Evolutionary conservation across 2,329 filamentous ascomycete species (phyloP).

Genomic region (Exophiala phaeomuriformis): DNA sequence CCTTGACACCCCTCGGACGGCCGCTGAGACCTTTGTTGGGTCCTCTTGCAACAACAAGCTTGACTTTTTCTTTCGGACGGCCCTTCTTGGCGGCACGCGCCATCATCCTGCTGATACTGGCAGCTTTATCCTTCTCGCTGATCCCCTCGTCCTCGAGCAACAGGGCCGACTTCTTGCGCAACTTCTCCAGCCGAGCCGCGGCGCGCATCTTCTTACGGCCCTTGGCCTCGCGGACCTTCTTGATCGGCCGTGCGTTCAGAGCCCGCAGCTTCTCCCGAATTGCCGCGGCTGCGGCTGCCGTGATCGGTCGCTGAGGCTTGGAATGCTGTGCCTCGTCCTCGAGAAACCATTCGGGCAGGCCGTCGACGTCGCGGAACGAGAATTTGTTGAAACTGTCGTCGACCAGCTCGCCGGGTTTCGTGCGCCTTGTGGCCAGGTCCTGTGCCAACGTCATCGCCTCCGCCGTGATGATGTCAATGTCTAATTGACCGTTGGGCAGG

Average conservation of each 20-base stretch:
- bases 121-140: constrained; percentile 93
- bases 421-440: constrained; percentile 77
- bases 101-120: constrained; percentile 73
- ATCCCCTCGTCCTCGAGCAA: constrained; percentile 82
- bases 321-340: constrained; percentile 85
- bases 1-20: constrained; percentile 84
- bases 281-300: constrained; percentile 76
- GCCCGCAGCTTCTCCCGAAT: constrained; percentile 93
- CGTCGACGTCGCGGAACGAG: constrained; percentile 82
- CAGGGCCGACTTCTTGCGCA: constrained; percentile 93
- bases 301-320: constrained; percentile 79
- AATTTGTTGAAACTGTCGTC: constrained; percentile 94
- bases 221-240: constrained; percentile 96
- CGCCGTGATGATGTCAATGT: constrained; percentile 98
- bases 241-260: constrained; percentile 92
- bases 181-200: constrained; percentile 81
- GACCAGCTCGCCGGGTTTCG: constrained; percentile 67
- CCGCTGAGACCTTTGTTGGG: constrained; percentile 78
- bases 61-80: constrained; percentile 64
- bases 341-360: constrained; percentile 94
- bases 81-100: constrained; percentile 69
- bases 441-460: constrained; percentile 98
- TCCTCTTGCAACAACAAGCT: constrained; percentile 81
- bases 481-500: constrained; percentile 45
- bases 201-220: constrained; percentile 96